A percentile compares a stretch with the other conserved stretches of the same genome.
These are phyloP conservation scores for Euphorbia pulcherrima DNA, from an alignment of 345 rosid species.

Conservation along the genomic window DNA sequence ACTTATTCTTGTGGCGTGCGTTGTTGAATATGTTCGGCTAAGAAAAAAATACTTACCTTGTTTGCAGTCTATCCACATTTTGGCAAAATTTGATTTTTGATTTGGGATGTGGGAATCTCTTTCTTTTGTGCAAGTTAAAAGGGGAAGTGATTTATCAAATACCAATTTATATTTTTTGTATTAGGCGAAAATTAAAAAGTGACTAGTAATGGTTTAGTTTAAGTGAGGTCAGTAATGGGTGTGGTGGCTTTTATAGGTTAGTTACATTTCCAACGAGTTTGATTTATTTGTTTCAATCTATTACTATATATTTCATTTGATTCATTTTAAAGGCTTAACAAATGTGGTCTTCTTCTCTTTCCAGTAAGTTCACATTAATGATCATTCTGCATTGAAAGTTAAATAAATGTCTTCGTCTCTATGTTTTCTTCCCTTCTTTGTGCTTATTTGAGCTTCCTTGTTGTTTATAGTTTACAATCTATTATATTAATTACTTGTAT, in stretches of 20 bases:
- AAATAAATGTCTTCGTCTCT: too few species aligned
- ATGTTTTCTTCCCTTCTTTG: not conserved
- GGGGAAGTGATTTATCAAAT: slow-evolving; percentile 13
- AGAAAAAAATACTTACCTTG: too few species aligned
- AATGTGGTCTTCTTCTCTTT: slow-evolving; percentile 6
- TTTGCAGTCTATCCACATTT: too few species aligned
- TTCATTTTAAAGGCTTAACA: slow-evolving; percentile 10
- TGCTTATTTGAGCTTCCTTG: slow-evolving; percentile 10
- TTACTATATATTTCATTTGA: not conserved
- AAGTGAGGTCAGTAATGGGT: slow-evolving; percentile 34
- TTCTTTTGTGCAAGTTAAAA: not conserved
- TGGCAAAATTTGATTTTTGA: slow-evolving; percentile 13
- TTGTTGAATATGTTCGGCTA: too few species aligned
- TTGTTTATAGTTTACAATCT: not conserved
- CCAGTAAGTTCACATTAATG: slow-evolving; percentile 4
- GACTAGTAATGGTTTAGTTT: slow-evolving; percentile 35
- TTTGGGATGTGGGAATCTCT: not conserved
- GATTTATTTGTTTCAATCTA: not conserved
- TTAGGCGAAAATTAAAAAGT: slow-evolving; percentile 23
- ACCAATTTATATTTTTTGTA: slow-evolving; percentile 8
- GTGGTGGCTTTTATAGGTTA: slow-evolving; percentile 31
- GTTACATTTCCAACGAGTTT: slow-evolving; percentile 6
- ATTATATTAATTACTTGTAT: too few species aligned
- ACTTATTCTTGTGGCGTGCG: too few species aligned
- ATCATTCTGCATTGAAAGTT: too few species aligned